Conservation (phyloP, 257 asterid genomes). For the Fraxinus pennsylvanica region DNA sequence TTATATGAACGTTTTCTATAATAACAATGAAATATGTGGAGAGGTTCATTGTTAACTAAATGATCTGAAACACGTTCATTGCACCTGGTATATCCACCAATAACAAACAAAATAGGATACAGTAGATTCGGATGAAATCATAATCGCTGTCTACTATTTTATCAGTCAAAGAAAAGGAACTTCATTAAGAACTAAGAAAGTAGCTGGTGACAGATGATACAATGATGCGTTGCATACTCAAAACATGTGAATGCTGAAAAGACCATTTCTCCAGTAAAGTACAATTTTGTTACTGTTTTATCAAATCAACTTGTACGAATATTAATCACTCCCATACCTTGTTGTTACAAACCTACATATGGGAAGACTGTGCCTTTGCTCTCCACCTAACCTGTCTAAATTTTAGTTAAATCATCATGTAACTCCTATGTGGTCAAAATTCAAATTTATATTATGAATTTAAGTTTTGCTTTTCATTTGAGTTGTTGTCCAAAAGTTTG, state of each 20-base stretch:
- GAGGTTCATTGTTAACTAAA: too few relatives aligned
- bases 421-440: not conserved
- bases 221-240: not conserved
- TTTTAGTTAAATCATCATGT: not conserved
- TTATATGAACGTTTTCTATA: too few relatives aligned
- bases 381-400: too few relatives aligned
- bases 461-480: not conserved
- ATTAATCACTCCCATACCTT: conserved; percentile 17
- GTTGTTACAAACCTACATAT: not conserved
- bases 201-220: not conserved
- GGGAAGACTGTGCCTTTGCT: not conserved
- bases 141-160: not conserved
- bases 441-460: too few relatives aligned
- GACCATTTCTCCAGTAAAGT: not conserved
- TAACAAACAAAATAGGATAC: not conserved
- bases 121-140: not conserved
- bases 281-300: conserved; percentile 15
- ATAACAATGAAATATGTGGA: too few relatives aligned
- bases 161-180: not conserved
- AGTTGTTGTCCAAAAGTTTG: not conserved
- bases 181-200: not conserved
- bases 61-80: not conserved
- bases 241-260: not conserved
- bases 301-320: conserved; percentile 13
- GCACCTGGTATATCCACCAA: not conserved